Evolutionary conservation across 2,329 filamentous ascomycete species (phyloP), one percentile per base, ranked within the genome.

Genomic region (Emericellopsis atlantica): DNA sequence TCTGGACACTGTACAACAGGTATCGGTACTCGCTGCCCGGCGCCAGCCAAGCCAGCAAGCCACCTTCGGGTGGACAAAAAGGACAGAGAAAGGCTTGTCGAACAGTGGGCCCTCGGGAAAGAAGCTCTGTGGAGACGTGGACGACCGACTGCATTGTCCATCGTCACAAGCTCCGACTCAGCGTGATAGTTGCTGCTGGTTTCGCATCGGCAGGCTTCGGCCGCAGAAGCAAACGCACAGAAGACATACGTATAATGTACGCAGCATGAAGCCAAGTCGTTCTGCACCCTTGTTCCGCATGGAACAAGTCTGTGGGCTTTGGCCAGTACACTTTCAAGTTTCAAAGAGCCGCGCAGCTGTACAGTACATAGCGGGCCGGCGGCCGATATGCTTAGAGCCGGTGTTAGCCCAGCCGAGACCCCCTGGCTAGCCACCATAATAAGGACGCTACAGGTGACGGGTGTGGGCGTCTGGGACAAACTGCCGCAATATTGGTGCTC

Each of bases 321-420:
- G 24, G 26, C 26, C 26, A 3, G 32, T 9, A 12, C n/a, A 11
- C n/a, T 15, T 35, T 8, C 32, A 15, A 35, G n/a, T 35, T 35
- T 35, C 9, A 21, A 10, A 15, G 32, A 35, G 9, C 18, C 32
- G 5, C 18, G 32, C 32, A 35, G 32, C 18, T 15, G 32, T 15
- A 21, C 31, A 4, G 15, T 12, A 6, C 31, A 32, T 23, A 10
- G n/a, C 37, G n/a, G 32, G 40, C 49, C 55, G 53, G 54, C 54
- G 54, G 52, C 56, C 55, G 51, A 54, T 44, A 44, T 44, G 41
- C 45, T 52, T 54, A 51, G 45, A 49, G 49, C 51, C 51, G 54
- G 54, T 42, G 48, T 52, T 53, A 51, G 44, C 39, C 40, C 46
- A 48, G 40, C 32, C 49, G 45, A 47, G 41, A 43, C 41, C 46